A percentile compares a stretch with the other conserved stretches of the same genome.
phyloP scores from a whole-genome alignment of 176 grass and related monocot genomes.

The Coix lacrymajobi region DNA sequence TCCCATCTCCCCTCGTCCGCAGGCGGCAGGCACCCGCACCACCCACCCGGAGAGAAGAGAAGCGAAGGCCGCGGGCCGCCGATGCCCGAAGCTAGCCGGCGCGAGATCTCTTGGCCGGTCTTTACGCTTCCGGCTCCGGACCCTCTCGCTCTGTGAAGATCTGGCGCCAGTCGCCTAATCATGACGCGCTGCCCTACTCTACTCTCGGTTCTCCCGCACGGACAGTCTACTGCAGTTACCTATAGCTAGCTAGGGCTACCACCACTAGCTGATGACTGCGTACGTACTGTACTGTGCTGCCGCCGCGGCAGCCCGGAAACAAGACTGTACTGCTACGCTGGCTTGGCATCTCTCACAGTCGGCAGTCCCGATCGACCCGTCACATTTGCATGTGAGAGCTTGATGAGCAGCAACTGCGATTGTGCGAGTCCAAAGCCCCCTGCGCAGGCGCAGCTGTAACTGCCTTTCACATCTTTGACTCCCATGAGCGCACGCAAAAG shows the following conservation, averaged over 20 bases:
- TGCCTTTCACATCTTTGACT: slow-evolving; percentile 46
- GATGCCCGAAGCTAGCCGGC: not conserved
- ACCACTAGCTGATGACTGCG: not conserved
- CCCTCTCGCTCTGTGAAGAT: slow-evolving; percentile 16
- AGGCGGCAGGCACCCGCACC: not conserved
- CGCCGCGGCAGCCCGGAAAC: slow-evolving; percentile 10
- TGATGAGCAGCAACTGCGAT: no score
- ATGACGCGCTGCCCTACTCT: slow-evolving; percentile 35
- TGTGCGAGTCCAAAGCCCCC: not conserved
- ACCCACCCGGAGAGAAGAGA: not conserved
- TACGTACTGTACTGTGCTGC: not conserved
- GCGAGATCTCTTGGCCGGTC: slow-evolving; percentile 43
- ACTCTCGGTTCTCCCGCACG: slow-evolving; percentile 20
- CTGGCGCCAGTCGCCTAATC: slow-evolving; percentile 27
- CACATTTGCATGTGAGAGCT: slow-evolving; percentile 19
- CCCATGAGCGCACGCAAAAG: slow-evolving; percentile 15
- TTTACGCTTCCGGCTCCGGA: slow-evolving; percentile 48
- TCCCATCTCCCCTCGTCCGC: not conserved
- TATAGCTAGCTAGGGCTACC: slow-evolving; percentile 4
- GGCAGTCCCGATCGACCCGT: not conserved
- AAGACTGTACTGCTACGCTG: not conserved
- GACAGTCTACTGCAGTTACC: not conserved
- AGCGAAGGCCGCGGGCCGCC: no score
- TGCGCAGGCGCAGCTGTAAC: slow-evolving; percentile 10
- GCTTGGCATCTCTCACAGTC: not conserved